Conservation (phyloP, 768 basidiomycete genomes). For the Lentinula detonsa region DNA sequence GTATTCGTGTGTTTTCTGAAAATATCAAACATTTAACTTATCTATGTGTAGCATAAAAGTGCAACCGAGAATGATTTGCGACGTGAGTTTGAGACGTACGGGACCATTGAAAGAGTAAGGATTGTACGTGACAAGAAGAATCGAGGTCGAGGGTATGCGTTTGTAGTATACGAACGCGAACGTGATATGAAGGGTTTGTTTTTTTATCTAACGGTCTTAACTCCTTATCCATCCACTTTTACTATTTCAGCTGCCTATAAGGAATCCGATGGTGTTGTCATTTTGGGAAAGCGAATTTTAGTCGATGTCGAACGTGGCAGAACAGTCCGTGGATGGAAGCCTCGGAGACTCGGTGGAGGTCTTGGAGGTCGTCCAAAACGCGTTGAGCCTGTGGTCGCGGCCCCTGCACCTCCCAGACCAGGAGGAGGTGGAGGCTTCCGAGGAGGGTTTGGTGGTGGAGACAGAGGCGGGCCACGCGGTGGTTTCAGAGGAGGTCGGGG, state of each 20-base stretch:
- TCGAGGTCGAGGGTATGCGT: constrained; percentile 89
- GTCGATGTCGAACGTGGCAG: constrained; percentile 98
- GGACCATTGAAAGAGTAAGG: constrained; percentile 89
- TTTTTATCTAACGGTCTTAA: constrained; percentile 10
- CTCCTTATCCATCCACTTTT: constrained; percentile 9
- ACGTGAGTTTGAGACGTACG: constrained; percentile 93
- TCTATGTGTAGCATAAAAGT: constrained; percentile 65
- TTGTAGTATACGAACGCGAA: constrained; percentile 96
- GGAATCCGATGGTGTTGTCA: constrained; percentile 94
- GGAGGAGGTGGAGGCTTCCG: constrained; percentile 37
- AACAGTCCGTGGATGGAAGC: constrained; percentile 98
- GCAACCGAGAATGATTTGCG: constrained; percentile 90
- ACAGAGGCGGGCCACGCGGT: constrained; percentile 23
- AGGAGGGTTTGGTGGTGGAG: constrained; percentile 21
- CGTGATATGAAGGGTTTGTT: constrained; percentile 95
- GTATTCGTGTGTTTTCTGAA: constrained; percentile 12
- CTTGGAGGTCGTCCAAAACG: constrained; percentile 97
- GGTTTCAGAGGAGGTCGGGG: constrained; percentile 41
- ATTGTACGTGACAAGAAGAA: constrained; percentile 90
- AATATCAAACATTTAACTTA: constrained; percentile 6
- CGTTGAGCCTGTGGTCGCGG: constrained; percentile 37
- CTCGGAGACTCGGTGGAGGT: constrained; percentile 92
- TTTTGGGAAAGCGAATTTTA: constrained; percentile 92
- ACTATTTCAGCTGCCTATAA: constrained; percentile 79
- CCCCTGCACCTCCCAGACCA: constrained; percentile 32